Base-by-base conservation (phyloP, 225 moss, liverwort and hornwort species). In the Bryoerythrophyllum caledonicum region DNA sequence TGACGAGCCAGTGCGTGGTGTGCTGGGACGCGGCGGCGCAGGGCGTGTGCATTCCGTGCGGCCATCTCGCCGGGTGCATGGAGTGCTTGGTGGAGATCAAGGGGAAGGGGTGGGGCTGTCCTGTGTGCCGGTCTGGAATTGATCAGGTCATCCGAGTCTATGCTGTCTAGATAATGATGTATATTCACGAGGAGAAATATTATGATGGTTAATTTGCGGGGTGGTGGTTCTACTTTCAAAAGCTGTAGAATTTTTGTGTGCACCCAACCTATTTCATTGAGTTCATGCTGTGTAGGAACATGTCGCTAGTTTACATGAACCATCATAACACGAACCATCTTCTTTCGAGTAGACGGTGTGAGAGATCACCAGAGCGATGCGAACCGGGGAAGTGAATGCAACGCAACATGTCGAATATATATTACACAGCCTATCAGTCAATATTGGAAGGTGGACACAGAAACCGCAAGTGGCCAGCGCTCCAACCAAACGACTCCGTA, bases 21-120 rank as follows among this genome's bases (percentile, higher is more conserved):
- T 92, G 94, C 68, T 92, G 92, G 92, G 92, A 94, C 75, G 90
- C 87, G 58, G 80, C 87, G 23, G 90, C 92, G 25, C 81, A 90
- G 67, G 92, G 82, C 3, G 92, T 92, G 23, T 94, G 92, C 60
- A 92, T 90, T 0, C 94, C 94, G 9, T 94, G 94, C 80, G 94
- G 94, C 55, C 94, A 94, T 70, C 63, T 94, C 46, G 84, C 94
- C 64, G 89, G 89, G 38, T 94, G 94, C 80, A 94, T 94, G 87
- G 86, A 87, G 43, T 94, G 92, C 67, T 68, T 94, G 67, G 81
- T 78, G 0, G 92, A 89, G 74, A 92, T 94, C 51, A 88, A 94
- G 59, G 79, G 80, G 17, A 94, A 94, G 68, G 24, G 81, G 10
- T 94, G 92, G 94, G 90, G 92, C 8, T 94, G 94, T 71, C 94